These are phyloP conservation scores for Rhododendron simsii DNA, from an alignment of 148 eudicot species.

Conservation along the genomic window DNA sequence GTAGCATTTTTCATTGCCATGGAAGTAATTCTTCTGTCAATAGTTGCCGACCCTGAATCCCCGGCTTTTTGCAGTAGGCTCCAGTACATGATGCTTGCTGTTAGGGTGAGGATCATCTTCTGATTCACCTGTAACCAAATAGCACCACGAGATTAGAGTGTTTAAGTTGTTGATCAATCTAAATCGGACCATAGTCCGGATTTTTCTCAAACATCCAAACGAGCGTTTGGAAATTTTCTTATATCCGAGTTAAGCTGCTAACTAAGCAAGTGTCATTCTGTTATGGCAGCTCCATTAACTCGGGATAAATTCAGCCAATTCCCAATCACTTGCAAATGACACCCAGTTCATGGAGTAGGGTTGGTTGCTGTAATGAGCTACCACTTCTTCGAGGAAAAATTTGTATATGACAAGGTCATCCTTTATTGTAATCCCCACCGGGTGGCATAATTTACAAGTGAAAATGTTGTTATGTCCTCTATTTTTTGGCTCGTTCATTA, in stretches of 20 bases:
- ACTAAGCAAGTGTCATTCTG: not conserved
- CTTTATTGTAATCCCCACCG: not conserved
- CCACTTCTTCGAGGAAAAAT: not conserved
- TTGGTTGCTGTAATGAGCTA: not conserved
- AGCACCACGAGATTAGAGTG: not conserved
- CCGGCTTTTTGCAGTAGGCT: constrained; percentile 58
- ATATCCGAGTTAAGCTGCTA: not conserved
- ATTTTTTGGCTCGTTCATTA: not conserved
- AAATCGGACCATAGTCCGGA: not conserved
- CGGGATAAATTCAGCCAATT: not conserved
- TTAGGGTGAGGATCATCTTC: constrained; percentile 82
- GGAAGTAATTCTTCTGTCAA: constrained; percentile 24
- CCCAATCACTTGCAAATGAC: no score
- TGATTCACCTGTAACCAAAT: constrained; percentile 62
- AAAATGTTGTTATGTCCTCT: not conserved
- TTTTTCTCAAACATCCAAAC: not conserved
- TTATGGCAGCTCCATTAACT: not conserved
- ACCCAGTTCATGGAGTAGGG: no score
- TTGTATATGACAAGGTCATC: not conserved
- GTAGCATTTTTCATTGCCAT: no score
- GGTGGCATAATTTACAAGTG: not conserved
- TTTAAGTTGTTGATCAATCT: not conserved
- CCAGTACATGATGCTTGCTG: constrained; percentile 99
- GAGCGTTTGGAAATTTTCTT: not conserved
- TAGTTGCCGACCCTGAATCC: constrained; percentile 20